Evolutionary conservation across 2,329 filamentous ascomycete genomes (phyloP), one percentile per base, ranked within the genome.

Genomic region (Cladophialophora psammophila): DNA sequence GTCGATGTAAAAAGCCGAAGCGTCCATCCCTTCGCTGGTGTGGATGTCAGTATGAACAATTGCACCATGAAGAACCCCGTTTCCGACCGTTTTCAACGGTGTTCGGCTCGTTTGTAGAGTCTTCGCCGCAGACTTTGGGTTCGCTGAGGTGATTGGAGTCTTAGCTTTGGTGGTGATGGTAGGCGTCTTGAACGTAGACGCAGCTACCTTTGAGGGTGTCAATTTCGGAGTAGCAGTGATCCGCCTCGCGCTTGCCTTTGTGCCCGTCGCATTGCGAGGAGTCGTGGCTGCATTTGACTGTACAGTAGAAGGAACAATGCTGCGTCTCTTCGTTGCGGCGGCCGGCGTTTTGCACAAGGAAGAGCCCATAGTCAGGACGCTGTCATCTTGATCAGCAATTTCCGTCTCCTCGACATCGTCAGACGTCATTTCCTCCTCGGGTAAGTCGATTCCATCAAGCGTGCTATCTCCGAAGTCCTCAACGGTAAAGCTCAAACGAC

Each of bases 1-100:
- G 72, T 94, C 91, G 15, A 92, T 85, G 76, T 96, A 96, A 64
- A 95, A 87, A n/a, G 86, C 86, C 74, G 90, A 92, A 7, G 91
- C 91, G 78, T 95, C 91, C 31, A 88, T 89, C 5, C 93, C 93
- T 74, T 95, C 91, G 8, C 87, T 91, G 0, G 91, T 94, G 75
- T 92, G 88, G 2, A 96, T 92, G 76, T 97, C 93, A 1, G 95
- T 91, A 75, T 89, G 93, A 4, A 95, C 91, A 2, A 93, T 87
- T 15, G 89, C 91, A 1, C 92, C 93, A 20, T 85, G 84, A 2
- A 94, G 83, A 3, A 91, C 75, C 12, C 75, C 74, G 26, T 73
- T 70, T 8, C 73, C 66, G 20, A 71, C 65, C 3, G 64, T 15
- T 20, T 63, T 68, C n/a, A 73, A 64, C 13, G 72, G 72, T 32